Percentiles rank a stretch among this genome's conserved stretches.
Evolutionary conservation across 768 basidiomycete genomes (phyloP).

Genomic region (Tylopilus sp.): DNA sequence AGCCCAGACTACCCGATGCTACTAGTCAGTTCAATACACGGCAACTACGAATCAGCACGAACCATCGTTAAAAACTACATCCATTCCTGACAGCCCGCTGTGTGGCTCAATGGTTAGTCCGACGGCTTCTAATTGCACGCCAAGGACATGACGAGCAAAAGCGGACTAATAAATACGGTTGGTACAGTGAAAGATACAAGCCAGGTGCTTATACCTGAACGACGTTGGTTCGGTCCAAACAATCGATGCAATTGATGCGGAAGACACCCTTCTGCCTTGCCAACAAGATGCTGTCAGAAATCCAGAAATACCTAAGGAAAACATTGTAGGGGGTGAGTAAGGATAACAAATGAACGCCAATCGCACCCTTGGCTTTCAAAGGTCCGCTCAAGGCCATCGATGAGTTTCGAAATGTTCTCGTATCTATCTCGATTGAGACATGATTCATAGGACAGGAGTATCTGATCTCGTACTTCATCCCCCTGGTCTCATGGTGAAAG

Average conservation of each 20-base stretch:
- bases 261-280: constrained; percentile 85
- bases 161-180: constrained; percentile 60
- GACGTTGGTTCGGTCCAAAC: constrained; percentile 92
- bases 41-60: constrained; percentile 6
- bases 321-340: constrained; percentile 1
- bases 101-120: constrained; percentile 60
- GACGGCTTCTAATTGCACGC: constrained; percentile 68
- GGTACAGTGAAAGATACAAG: neutral
- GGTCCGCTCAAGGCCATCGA: constrained; percentile 61
- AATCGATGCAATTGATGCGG: constrained; percentile 94
- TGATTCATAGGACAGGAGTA: neutral
- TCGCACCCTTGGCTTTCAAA: constrained; percentile 80
- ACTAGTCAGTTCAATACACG: neutral
- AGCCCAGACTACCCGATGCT: constrained; percentile 72
- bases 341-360: neutral
- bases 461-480: constrained; percentile 73
- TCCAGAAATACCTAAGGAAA: constrained; percentile 70
- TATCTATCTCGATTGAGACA: constrained; percentile 47
- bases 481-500: constrained; percentile 90
- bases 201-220: constrained; percentile 58
- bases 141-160: constrained; percentile 80
- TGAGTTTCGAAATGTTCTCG: constrained; percentile 83
- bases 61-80: constrained; percentile 81
- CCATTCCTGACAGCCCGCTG: constrained; percentile 55
- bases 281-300: constrained; percentile 63